Evolutionary conservation across 129 eudicot species (phyloP).

Genomic region (Chrysanthemum seticuspe): DNA sequence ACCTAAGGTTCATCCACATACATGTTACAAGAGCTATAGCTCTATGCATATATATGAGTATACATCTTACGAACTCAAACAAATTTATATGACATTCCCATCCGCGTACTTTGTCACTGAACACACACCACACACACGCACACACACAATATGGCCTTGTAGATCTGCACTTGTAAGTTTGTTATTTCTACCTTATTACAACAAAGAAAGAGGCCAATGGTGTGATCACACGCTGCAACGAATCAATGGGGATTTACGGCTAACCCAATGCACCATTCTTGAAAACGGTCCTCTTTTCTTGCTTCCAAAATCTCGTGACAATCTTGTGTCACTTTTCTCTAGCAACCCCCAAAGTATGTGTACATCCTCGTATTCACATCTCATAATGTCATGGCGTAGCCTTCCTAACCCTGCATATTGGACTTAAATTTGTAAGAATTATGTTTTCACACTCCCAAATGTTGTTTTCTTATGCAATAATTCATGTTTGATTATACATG

Average conservation of each 20-base stretch:
- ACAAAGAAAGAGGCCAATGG: background rate
- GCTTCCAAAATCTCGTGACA: slow-evolving; percentile 7
- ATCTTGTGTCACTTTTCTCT: slow-evolving; percentile 34
- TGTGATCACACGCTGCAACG: slow-evolving; percentile 28
- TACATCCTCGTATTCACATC: slow-evolving; percentile 65
- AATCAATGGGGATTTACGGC: slow-evolving; percentile 31
- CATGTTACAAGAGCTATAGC: background rate
- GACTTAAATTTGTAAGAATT: background rate
- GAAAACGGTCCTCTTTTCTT: slow-evolving; percentile 22
- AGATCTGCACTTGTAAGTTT: no score
- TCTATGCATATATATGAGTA: background rate
- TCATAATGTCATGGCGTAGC: slow-evolving; percentile 48
- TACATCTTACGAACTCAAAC: no score
- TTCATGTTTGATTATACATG: background rate
- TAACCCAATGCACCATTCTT: slow-evolving; percentile 31
- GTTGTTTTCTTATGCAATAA: no score
- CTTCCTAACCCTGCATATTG: slow-evolving; percentile 42
- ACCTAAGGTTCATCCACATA: background rate
- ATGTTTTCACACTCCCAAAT: background rate
- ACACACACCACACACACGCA: no score
- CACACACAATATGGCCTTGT: no score
- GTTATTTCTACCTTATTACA: background rate
- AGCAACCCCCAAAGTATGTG: slow-evolving; percentile 60
- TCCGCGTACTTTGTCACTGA: no score
- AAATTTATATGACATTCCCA: no score